Evolutionary conservation across 768 basidiomycete species (phyloP).

Genomic region (Mycena venus): DNA sequence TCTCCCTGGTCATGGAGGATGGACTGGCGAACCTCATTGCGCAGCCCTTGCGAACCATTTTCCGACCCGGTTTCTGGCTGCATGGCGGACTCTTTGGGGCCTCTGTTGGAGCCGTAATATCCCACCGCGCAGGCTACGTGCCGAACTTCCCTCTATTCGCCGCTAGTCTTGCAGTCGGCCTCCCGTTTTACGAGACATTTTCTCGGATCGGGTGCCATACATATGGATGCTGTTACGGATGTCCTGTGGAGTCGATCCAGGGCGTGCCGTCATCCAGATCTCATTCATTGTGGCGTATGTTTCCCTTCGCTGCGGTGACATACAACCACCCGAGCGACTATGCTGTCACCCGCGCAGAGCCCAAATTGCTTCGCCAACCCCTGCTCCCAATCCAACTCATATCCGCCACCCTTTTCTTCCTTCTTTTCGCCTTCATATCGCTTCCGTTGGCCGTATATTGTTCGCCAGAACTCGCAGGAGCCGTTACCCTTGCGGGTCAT

Average conservation of each 20-base stretch:
- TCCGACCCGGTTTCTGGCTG: slow-evolving; percentile 38
- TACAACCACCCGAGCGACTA: slow-evolving; percentile 30
- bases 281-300: slow-evolving; percentile 14
- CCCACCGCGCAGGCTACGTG: slow-evolving; percentile 12
- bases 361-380: slow-evolving; percentile 26
- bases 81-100: slow-evolving; percentile 36
- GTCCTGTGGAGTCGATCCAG: slow-evolving; percentile 20
- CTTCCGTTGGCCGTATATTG: slow-evolving; percentile 2
- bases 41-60: slow-evolving; percentile 28
- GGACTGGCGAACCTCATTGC: slow-evolving; percentile 18
- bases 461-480: slow-evolving; percentile 18
- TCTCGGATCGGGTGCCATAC: slow-evolving; percentile 36
- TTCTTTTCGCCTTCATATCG: slow-evolving; percentile 20
- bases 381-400: slow-evolving; percentile 36
- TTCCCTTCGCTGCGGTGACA: slow-evolving; percentile 23
- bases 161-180: slow-evolving; percentile 32
- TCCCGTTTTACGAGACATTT: slow-evolving; percentile 36
- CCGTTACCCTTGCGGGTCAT: slow-evolving; percentile 27
- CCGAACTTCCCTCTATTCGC: slow-evolving; percentile 22
- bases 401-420: slow-evolving; percentile 34
- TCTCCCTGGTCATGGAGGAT: slow-evolving; percentile 35
- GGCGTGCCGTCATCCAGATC: not conserved
- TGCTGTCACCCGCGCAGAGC: slow-evolving; percentile 33
- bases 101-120: slow-evolving; percentile 10
- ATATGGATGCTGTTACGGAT: slow-evolving; percentile 38